A percentile compares a stretch with the other conserved stretches of the same genome.
These are phyloP conservation scores for Trichoderma afroharzianum DNA, from an alignment of 2,329 filamentous ascomycete genomes.

Conservation along the genomic window DNA sequence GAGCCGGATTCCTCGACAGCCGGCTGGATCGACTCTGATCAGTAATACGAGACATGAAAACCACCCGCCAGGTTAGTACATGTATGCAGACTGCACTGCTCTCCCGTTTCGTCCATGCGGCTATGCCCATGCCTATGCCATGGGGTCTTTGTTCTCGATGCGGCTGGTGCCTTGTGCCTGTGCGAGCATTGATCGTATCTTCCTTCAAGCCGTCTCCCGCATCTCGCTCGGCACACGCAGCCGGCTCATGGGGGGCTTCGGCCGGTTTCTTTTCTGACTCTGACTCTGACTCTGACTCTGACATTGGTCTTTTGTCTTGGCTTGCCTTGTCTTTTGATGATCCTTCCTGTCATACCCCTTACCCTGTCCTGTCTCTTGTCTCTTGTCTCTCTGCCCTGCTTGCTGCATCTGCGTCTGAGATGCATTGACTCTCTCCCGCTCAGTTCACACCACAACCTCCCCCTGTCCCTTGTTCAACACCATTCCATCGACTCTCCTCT, in stretches of 20 bases:
- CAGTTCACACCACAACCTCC: background rate
- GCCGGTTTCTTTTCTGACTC: background rate
- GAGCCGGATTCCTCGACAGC: background rate
- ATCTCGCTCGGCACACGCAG: background rate
- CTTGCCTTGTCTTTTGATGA: background rate
- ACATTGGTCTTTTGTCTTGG: background rate
- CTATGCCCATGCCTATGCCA: background rate
- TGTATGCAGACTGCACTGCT: background rate
- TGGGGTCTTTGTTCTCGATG: background rate
- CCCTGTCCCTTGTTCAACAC: background rate
- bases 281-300: background rate
- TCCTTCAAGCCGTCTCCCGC: background rate
- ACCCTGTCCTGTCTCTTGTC: conserved; percentile 10
- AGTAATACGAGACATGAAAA: background rate
- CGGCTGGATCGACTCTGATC: background rate
- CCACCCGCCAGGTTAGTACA: background rate
- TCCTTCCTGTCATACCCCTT: background rate
- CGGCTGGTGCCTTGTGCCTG: background rate
- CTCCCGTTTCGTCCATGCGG: background rate
- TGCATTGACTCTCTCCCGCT: background rate
- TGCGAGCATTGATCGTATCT: background rate
- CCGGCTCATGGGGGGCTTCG: background rate
- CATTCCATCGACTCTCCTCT: background rate
- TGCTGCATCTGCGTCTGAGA: background rate
- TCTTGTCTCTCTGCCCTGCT: background rate